These are phyloP conservation scores for Amphichorda felina DNA, from an alignment of 2,329 filamentous ascomycete species.

Conservation along the genomic window DNA sequence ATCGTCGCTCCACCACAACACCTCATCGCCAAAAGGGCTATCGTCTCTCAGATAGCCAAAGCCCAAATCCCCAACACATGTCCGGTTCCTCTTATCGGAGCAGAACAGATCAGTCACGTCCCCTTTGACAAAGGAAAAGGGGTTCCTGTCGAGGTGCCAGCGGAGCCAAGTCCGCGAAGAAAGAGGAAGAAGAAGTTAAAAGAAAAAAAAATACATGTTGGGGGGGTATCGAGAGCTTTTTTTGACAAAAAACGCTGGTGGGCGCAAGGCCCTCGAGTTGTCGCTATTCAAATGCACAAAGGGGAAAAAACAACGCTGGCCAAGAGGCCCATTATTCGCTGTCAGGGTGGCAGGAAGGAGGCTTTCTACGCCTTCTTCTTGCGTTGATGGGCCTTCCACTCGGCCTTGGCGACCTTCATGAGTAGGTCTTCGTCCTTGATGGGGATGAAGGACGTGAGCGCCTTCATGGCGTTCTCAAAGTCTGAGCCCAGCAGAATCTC, in stretches of 20 bases:
- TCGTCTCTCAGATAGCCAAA: too few relatives aligned
- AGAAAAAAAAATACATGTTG: not conserved
- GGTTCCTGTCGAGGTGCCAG: not conserved
- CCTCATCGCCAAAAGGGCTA: too few relatives aligned
- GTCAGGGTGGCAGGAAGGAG: slow-evolving; percentile 11
- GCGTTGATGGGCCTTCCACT: slow-evolving; percentile 60
- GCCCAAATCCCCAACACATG: too few relatives aligned
- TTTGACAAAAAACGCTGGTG: not conserved
- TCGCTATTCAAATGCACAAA: not conserved
- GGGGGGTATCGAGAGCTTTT: slow-evolving; percentile 2
- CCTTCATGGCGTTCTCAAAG: slow-evolving; percentile 97
- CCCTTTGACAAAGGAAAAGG: slow-evolving; percentile 2
- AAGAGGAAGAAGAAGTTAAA: not conserved
- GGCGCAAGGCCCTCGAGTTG: too few relatives aligned
- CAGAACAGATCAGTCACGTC: too few relatives aligned
- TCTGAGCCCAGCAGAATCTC: slow-evolving; percentile 86
- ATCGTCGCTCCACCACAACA: too few relatives aligned
- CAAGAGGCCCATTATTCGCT: not conserved
- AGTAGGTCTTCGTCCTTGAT: slow-evolving; percentile 89
- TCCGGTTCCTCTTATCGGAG: too few relatives aligned
- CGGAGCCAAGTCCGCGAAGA: not conserved
- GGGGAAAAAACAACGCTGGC: not conserved
- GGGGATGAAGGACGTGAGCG: slow-evolving; percentile 84
- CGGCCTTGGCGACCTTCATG: slow-evolving; percentile 79
- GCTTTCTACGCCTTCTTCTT: slow-evolving; percentile 28